Evolutionary conservation across 2,329 filamentous ascomycete species (phyloP), one percentile per base, ranked within the genome.

Genomic region (Bipolaris cookei): DNA sequence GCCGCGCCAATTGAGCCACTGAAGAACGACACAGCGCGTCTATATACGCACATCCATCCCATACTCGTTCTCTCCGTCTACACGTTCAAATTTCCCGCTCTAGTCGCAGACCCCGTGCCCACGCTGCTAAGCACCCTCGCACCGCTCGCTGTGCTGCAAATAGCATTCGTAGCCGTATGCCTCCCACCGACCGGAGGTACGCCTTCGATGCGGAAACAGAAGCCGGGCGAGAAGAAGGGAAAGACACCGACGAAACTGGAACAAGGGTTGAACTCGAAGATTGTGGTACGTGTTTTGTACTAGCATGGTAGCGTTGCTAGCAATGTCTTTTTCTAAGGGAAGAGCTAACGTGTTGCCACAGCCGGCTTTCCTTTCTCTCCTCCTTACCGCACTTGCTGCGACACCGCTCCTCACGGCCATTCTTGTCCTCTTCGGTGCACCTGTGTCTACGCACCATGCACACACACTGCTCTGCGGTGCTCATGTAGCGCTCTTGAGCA

Each of bases 361-460:
- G 83, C 88, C 91, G 2, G 83, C 86, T 2, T 83, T 95, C 63
- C 81, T 93, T 55, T 88, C 90, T 6, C 84, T 94, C 30, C 75
- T 86, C 43, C 78, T 88, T 6, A 79, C 83, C 13, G 70, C 84
- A 16, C 74, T 84, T 58, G 80, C 86, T 50, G 82, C 82, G 4
- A 81, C 85, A 0, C 86, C 87, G 2, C 70, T 86, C 34, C 79
- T 89, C 42, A 77, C 83, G 73, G 73, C 86, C 41, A 78, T 88
- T 35, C 84, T 96, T 68, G 83, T 98, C 69, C 89, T 98, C 65
- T 96, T 97, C 77, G 95, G 95, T 71, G 95, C 94, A 6, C 95
- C 95, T 0, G 82, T 96, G 51, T 90, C 94, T 30, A 91, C 91
- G 0, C 91, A 97, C 75, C 80, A 89, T 48, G 73, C 82, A 3